phyloP scores from a whole-genome alignment of 2,329 filamentous ascomycete species.

The Daldinia sp. region DNA sequence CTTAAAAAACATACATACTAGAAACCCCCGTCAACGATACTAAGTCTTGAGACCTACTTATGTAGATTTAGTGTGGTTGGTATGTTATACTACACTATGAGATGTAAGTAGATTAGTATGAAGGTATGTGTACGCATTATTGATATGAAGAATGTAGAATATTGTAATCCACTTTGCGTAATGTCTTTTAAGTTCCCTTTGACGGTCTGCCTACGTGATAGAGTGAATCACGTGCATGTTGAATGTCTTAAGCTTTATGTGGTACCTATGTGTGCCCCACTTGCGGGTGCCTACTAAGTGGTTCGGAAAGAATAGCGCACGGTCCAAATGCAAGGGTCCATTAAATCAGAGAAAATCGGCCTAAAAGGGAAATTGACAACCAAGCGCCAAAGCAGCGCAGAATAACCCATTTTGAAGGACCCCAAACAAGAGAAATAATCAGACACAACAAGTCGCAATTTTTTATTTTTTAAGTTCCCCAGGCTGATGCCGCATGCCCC shows the following conservation, averaged over 20 bases:
- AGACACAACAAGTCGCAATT: conserved; percentile 41
- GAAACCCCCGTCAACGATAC: too few species aligned
- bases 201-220: neutral
- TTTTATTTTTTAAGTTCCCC: conserved; percentile 31
- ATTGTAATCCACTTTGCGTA: neutral
- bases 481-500: conserved; percentile 30
- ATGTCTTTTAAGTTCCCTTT: neutral
- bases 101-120: neutral
- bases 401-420: conserved; percentile 34
- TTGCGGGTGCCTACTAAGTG: neutral
- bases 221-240: conserved; percentile 29
- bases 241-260: neutral
- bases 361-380: conserved; percentile 37
- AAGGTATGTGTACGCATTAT: neutral
- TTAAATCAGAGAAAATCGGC: conserved; percentile 29
- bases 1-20: too few species aligned
- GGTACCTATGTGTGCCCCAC: neutral
- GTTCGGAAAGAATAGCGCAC: conserved; percentile 20
- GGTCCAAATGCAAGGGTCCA: conserved; percentile 28
- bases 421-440: conserved; percentile 44
- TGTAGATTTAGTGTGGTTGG: neutral
- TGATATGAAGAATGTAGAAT: conserved; percentile 1
- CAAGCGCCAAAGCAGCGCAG: conserved; percentile 30
- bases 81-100: neutral
- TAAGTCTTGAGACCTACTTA: neutral